Conservation (phyloP, 495 filamentous ascomycete species). For the Elaphomyces granulatus region DNA sequence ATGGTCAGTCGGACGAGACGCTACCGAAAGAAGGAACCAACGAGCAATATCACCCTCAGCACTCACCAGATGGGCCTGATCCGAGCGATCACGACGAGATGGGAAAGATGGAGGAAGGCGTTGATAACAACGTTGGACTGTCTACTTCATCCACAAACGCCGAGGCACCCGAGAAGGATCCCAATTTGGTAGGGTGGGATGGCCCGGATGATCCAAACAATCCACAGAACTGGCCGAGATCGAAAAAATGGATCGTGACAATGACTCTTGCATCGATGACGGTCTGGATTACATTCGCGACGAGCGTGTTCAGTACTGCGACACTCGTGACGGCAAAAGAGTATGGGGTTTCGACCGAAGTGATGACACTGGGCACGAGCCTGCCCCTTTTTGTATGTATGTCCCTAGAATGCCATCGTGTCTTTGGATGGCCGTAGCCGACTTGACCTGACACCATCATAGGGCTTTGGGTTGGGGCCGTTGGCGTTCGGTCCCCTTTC, state of each 20-base stretch:
- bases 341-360: slow-evolving; percentile 38
- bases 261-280: slow-evolving; percentile 43
- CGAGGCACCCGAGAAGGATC: slow-evolving; percentile 18
- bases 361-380: slow-evolving; percentile 42
- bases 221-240: slow-evolving; percentile 49
- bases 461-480: slow-evolving; percentile 40
- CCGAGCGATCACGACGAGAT: no score
- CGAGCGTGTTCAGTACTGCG: slow-evolving; percentile 44
- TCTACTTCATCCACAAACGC: not conserved
- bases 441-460: slow-evolving; percentile 19
- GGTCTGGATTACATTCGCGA: slow-evolving; percentile 45
- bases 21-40: slow-evolving; percentile 1
- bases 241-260: slow-evolving; percentile 58
- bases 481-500: slow-evolving; percentile 41
- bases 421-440: not conserved
- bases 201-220: slow-evolving; percentile 50
- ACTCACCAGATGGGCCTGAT: not conserved
- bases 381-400: slow-evolving; percentile 36
- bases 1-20: slow-evolving; percentile 1
- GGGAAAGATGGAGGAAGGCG: slow-evolving; percentile 1
- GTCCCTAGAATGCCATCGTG: slow-evolving; percentile 1
- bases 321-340: slow-evolving; percentile 31
- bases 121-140: not conserved
- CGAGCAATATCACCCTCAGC: not conserved
- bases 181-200: slow-evolving; percentile 31